Evolutionary conservation across 2,329 filamentous ascomycete genomes (phyloP), one percentile per base, ranked within the genome.

Genomic region (Trichophyton schoenleinii): DNA sequence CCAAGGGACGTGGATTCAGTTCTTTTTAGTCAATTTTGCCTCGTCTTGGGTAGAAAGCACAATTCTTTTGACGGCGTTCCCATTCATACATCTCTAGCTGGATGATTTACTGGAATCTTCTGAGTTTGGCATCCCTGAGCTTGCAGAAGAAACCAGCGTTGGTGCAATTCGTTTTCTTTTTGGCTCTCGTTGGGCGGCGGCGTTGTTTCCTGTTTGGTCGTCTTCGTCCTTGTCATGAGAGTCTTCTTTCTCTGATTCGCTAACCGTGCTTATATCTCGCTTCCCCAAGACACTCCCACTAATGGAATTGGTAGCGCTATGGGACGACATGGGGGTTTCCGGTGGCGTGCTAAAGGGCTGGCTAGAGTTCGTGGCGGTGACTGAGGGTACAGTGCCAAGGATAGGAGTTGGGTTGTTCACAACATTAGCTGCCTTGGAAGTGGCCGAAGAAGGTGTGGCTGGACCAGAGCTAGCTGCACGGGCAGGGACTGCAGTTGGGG

Each of bases 331-430:
- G 4, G 92, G 92, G 2, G 92, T 97, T 72, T 95, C 88, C 0
- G 92, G 94, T 1, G 94, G 92, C 42, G 88, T 89, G 68, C 95
- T 83, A 63, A n/a, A 73, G 8, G 71, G 72, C 59, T 75, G 75
- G 5, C 71, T 69, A 3, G 87, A 88, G 65, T 86, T 87, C 8
- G 87, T 78, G 4, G 89, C 89, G 11, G 88, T 85, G 28, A 95
- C 83, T 59, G 86, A 81, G 0, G 91, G 90, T 15, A 96, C 81
- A 60, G 81, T 88, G 13, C 89, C 87, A 36, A 89, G 81, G 7
- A 89, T 87, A 0, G 94, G 84, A 0, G 88, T 85, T 1, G 90
- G 89, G 60, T 91, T 91, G 70, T 86, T 91, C 57, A 88, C 78
- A 44, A 65, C 62, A 2, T 25, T 55, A 22, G 60, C 49, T 31